Evolutionary conservation across 106 monocot genomes (phyloP), one percentile per base, ranked within the genome.

Genomic region (Dioscorea alata): DNA sequence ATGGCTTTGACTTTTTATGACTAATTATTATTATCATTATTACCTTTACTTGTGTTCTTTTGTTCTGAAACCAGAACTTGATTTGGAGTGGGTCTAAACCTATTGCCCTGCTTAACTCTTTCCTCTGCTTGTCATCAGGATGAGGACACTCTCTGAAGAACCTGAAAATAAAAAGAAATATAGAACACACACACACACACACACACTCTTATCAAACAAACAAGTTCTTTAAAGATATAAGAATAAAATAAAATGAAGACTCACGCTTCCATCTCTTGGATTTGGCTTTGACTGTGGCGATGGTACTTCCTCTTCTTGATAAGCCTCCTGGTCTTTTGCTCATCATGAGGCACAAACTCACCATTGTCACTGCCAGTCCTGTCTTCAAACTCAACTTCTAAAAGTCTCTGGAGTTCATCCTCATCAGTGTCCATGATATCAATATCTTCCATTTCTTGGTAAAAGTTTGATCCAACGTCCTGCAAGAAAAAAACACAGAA

Each of bases 61-160:
- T 92, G 87, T 97, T 97, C 65, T 97, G 97, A 78, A 97, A 97
- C 97, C 97, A 97, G 74, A 97, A 97, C 61, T 97, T 97, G 76
- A 97, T 81, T 75, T 92, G 97, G 1, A 92, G 78, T 0, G 97
- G 92, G 32, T 92, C 97, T 17, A 97, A 63, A 0, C 81, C 81
- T 24, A 97, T 69, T 67, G 87, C 92, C 17, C 92, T 64, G 82
- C 97, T 92, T 6, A 97, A 78, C 62, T 97, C 89, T 52, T 92
- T 92, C 66, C 97, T 84, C 54, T 97, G 97, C 85, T 97, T 97
- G 77, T 97, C 97, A 71, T 97, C 97, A 9, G 97, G 97, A 60
- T 97, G 97, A 34, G 97, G 97, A 59, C 92, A 97, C 34, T 89
- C 89, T 63, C 92, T 97, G 83, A 96, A 97, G 59, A 97, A 97